Conservation (phyloP, 1,139 yeast species). For the Taphrina confusa region DNA sequence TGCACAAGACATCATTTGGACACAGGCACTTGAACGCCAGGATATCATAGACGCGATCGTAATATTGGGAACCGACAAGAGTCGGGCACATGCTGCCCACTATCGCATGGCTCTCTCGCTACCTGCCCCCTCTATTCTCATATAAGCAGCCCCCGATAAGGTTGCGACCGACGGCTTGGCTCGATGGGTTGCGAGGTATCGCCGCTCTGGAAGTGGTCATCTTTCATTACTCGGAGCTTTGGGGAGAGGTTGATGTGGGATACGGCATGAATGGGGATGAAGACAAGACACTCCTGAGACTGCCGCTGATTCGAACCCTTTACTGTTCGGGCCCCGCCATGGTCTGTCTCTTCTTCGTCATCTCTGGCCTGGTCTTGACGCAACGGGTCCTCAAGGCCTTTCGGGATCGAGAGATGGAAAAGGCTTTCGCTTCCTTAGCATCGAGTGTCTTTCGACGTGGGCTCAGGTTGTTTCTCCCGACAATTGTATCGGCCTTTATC, state of each 20-base stretch:
- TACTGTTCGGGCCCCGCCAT: conserved; percentile 11
- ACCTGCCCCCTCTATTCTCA: no score
- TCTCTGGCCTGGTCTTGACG: conserved; percentile 26
- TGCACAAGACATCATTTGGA: no score
- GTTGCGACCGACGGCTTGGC: conserved; percentile 22
- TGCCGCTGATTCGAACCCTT: conserved; percentile 7
- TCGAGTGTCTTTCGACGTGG: conserved; percentile 20
- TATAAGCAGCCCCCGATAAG: neutral
- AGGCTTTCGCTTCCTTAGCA: neutral
- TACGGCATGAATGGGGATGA: conserved; percentile 10
- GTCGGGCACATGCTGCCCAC: no score
- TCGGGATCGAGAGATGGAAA: neutral
- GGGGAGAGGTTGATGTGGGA: conserved; percentile 9
- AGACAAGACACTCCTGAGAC: neutral
- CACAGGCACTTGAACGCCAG: no score
- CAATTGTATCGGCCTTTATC: neutral
- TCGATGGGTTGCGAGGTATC: conserved; percentile 25
- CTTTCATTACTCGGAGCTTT: conserved; percentile 20
- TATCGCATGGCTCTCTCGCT: no score
- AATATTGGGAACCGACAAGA: no score
- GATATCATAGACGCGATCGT: no score
- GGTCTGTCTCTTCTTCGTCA: conserved; percentile 28
- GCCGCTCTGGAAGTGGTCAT: conserved; percentile 24
- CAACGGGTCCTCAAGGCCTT: conserved; percentile 9
- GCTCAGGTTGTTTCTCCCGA: conserved; percentile 17